Evolutionary conservation across 2,329 filamentous ascomycete species (phyloP).

Genomic region (Monilinia fructigena): DNA sequence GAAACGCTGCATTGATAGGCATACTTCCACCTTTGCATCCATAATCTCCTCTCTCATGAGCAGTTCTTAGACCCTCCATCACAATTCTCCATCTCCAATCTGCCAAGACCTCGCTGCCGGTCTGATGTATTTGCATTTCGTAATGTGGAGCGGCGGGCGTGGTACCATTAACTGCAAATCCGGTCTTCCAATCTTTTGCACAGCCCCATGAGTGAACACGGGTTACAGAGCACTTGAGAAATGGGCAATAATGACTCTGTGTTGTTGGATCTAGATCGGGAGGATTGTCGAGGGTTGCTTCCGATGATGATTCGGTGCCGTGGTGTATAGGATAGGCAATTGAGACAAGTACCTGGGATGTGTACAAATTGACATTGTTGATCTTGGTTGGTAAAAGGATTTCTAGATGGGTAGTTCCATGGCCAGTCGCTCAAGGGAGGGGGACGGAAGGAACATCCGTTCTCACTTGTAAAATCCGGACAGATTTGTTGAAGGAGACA

Average conservation of each 20-base stretch:
- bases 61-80: conserved; percentile 12
- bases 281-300: not conserved
- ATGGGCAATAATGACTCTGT: not conserved
- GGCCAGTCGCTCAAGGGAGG: conserved; percentile 3
- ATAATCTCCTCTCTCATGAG: conserved; percentile 9
- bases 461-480: conserved; percentile 10
- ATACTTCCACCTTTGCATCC: not conserved
- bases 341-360: conserved; percentile 2
- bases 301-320: not conserved
- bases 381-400: not conserved
- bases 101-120: not conserved
- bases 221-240: not conserved
- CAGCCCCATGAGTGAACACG: conserved; percentile 10
- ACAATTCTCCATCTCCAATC: conserved; percentile 16
- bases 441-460: conserved; percentile 5
- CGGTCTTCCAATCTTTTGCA: conserved; percentile 13
- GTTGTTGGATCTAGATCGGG: not conserved
- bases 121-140: not conserved
- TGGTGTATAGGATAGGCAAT: not conserved
- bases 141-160: not conserved
- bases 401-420: not conserved
- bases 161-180: conserved; percentile 1
- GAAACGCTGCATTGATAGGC: not conserved
- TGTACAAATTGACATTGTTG: not conserved
- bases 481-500: conserved; percentile 11